Conservation (phyloP, 1,139 yeast genomes). For the Waltiozyma sp. region DNA sequence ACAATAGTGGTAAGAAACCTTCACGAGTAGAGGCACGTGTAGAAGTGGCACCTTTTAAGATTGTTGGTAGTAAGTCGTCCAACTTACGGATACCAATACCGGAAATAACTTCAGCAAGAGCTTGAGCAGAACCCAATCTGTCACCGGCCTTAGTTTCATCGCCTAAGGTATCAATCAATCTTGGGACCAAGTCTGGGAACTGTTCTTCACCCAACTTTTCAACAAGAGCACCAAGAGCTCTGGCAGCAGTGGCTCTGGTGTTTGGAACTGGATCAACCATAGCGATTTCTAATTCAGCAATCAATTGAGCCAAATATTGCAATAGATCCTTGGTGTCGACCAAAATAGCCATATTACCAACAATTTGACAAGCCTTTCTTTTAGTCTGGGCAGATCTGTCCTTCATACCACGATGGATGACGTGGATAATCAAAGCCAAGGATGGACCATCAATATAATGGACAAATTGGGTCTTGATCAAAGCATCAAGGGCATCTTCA, state of each 20-base stretch:
- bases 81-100: conserved; percentile 83
- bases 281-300: conserved; percentile 77
- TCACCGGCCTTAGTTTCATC: conserved; percentile 85
- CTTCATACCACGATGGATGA: conserved; percentile 88
- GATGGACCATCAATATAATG: conserved; percentile 98
- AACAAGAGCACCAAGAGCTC: conserved; percentile 92
- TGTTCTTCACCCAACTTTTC: conserved; percentile 93
- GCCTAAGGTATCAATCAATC: conserved; percentile 62
- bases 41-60: conserved; percentile 63
- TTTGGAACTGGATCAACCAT: conserved; percentile 99
- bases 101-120: conserved; percentile 82
- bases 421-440: conserved; percentile 87
- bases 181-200: conserved; percentile 86
- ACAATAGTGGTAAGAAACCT: conserved; percentile 83
- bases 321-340: conserved; percentile 79
- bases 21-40: conserved; percentile 68
- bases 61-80: conserved; percentile 78
- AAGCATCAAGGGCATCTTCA: conserved; percentile 75
- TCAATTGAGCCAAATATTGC: conserved; percentile 71
- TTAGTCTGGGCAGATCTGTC: conserved; percentile 89
- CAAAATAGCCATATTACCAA: conserved; percentile 94
- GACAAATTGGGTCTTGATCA: conserved; percentile 85
- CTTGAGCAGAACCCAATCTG: conserved; percentile 95
- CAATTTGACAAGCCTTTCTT: conserved; percentile 93
- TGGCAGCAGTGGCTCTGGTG: conserved; percentile 93